These are phyloP conservation scores for Cinnamomum chago DNA, from an alignment of 164 flowering plant genomes.

Conservation along the genomic window DNA sequence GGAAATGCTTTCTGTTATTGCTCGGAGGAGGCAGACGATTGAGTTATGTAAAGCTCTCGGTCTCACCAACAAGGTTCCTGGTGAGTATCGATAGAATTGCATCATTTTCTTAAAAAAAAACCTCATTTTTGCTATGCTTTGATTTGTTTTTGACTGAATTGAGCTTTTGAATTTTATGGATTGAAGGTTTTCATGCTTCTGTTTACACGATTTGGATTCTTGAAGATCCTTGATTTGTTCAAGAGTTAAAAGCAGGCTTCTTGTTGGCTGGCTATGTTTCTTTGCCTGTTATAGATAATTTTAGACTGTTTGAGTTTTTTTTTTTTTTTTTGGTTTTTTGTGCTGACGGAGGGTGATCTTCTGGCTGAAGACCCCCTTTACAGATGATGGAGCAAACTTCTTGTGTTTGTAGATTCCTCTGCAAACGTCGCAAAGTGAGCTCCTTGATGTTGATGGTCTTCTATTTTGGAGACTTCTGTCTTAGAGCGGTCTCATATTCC, in stretches of 20 bases:
- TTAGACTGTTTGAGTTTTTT: background rate
- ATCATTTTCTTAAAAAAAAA: no score
- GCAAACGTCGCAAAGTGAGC: slow-evolving; percentile 11
- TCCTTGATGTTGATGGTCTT: slow-evolving; percentile 2
- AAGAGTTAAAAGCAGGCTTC: no score
- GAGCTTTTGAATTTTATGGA: no score
- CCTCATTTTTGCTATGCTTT: no score
- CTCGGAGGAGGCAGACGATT: slow-evolving; percentile 33
- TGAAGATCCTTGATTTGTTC: no score
- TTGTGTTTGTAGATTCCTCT: slow-evolving; percentile 10
- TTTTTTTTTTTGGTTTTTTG: no score
- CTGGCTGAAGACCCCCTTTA: background rate
- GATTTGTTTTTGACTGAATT: no score
- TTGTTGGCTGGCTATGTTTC: no score
- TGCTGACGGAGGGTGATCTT: slow-evolving; percentile 2
- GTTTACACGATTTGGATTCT: no score
- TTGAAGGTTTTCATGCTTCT: no score
- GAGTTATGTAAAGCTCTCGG: slow-evolving; percentile 39
- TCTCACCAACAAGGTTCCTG: slow-evolving; percentile 35
- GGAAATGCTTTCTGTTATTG: slow-evolving; percentile 27
- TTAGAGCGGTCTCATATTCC: slow-evolving; percentile 17
- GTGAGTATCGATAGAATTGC: slow-evolving; percentile 20
- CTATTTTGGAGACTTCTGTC: background rate
- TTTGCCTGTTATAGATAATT: background rate
- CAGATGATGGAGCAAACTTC: slow-evolving; percentile 6